Conservation (phyloP, 805 yeast species). For the Schizosaccharomyces pombe region DNA sequence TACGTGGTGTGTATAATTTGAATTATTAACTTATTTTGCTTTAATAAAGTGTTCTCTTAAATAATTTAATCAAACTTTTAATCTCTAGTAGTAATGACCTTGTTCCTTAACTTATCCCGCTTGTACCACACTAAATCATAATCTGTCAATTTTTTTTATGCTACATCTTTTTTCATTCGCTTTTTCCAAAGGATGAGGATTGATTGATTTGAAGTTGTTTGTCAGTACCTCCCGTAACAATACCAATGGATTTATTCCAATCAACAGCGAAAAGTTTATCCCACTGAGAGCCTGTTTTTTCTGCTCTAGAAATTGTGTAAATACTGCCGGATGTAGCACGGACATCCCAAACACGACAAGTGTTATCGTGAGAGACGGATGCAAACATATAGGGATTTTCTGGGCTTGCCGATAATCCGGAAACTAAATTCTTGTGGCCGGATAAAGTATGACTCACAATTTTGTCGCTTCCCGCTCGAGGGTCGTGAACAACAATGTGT, state of each 20-base stretch:
- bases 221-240: slow-evolving; percentile 83
- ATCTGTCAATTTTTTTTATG: no score
- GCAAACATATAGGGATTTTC: slow-evolving; percentile 59
- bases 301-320: slow-evolving; percentile 59
- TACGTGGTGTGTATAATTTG: no score
- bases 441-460: slow-evolving; percentile 44
- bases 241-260: slow-evolving; percentile 63
- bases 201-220: slow-evolving; percentile 69
- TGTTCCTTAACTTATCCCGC: no score
- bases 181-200: neutral
- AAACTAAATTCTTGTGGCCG: slow-evolving; percentile 86
- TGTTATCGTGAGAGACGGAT: slow-evolving; percentile 91
- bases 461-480: slow-evolving; percentile 33
- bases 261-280: slow-evolving; percentile 64
- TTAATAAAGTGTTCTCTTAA: no score
- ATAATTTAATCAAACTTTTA: no score
- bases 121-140: neutral
- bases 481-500: slow-evolving; percentile 83
- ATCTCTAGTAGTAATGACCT: no score
- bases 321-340: slow-evolving; percentile 44
- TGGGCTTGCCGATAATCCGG: slow-evolving; percentile 49
- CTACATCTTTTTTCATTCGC: neutral
- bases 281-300: slow-evolving; percentile 16
- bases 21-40: no score
- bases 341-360: slow-evolving; percentile 85